Conservation (phyloP, 305 asterid genomes). For the Solanum hybrid region DNA sequence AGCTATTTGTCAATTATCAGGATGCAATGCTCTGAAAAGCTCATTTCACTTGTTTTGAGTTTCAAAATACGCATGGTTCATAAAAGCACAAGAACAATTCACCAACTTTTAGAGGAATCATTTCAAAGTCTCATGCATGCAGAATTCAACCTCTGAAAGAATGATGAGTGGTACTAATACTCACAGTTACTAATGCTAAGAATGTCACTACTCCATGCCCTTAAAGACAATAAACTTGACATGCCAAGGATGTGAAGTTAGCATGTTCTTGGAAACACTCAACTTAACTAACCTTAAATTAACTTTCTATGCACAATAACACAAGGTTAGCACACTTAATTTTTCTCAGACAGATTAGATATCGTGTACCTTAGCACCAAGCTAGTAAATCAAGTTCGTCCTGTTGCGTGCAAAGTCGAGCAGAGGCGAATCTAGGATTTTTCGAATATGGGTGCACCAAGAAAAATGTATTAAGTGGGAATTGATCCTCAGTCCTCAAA, state of each 20-base stretch:
- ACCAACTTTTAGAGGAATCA: not conserved
- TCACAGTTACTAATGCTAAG: not conserved
- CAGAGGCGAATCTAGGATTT: too few species aligned
- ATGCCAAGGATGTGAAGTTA: not conserved
- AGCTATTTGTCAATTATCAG: not conserved
- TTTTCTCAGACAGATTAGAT: not conserved
- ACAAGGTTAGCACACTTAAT: not conserved
- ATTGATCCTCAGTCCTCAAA: too few species aligned
- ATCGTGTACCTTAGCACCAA: not conserved
- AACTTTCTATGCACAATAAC: not conserved
- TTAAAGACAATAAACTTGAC: not conserved
- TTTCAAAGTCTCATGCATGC: not conserved
- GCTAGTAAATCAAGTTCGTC: not conserved
- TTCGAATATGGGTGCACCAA: too few species aligned
- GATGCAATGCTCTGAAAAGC: not conserved
- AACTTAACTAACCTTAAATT: not conserved
- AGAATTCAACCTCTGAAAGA: not conserved
- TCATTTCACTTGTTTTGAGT: not conserved
- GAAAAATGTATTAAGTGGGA: too few species aligned
- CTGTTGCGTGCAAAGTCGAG: not conserved
- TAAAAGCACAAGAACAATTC: not conserved
- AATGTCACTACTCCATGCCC: not conserved
- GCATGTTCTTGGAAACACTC: not conserved
- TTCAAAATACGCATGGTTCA: not conserved
- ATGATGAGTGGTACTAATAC: not conserved